Base-by-base conservation (phyloP, 225 moss, liverwort and hornwort genomes). In the Sphagnum tenellum region DNA sequence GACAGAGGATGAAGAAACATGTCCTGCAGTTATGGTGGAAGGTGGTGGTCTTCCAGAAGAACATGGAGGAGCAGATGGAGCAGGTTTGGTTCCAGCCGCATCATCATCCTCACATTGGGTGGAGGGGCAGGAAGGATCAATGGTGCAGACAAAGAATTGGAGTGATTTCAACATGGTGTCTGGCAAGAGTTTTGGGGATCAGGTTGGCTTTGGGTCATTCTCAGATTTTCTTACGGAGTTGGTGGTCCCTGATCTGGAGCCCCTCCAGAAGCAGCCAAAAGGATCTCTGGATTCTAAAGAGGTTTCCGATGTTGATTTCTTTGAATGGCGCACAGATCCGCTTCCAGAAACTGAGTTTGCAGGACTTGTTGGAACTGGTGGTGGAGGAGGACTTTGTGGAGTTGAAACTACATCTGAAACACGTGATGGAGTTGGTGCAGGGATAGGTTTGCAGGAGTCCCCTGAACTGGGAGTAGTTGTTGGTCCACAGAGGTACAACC, bases 191-290 rank as follows among this genome's bases (percentile, higher is more conserved):
- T 91, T 94, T 59, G 88, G 94, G 51, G 71, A 76, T 9, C 89
- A 86, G 49, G 71, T 70, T 44, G 75, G 74, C 13, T 95, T 82
- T 71, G 94, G 89, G 64, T 95, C 91, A 60, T 95, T 91, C 77
- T 88, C 94, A 47, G 94, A 95, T 71, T 83, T 95, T 69, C 79
- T 95, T 50, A 52, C 52, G 9, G 52, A 52, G 9, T 52, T 52
- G 52, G 29, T 29, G 29, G 29, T 29, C 29, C 29, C 69, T 61
- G 83, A 88, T 67, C 55, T 76, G 46, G 62, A 86, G 9, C 56
- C 60, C 4, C 54, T 56, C 47, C 59, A 56, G 14, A 62, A 66
- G 50, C 54, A 64, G 5, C 65, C 67, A 49, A 60, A 61, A 45
- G 71, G 57, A 57, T 67, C 49, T 48, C 69, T 67, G 62, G 68